Evolutionary conservation across 345 rosid genomes (phyloP), one percentile per base, ranked within the genome.

Genomic region (Citrus hindsii): DNA sequence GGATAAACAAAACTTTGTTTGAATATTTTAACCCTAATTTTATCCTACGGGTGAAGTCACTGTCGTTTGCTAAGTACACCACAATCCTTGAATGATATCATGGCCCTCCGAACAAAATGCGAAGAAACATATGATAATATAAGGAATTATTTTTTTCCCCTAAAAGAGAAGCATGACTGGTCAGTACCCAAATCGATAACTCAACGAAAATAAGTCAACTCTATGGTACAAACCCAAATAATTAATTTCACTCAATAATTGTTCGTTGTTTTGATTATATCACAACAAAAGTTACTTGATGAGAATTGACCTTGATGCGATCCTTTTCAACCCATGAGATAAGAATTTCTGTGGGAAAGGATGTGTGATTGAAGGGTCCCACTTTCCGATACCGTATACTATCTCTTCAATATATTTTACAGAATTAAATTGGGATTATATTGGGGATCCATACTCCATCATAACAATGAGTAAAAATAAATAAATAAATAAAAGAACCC

Each of bases 291-390:
- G 32, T 32, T 46, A 46, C 18, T 46, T 53, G 56, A 14, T 1
- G 28, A 63, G 28, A 28, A 6, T 7, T 16, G 22, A 10, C 13
- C 5, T 46, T 5, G 56, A 76, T 66, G 48, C 16, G 48, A 60
- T 66, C n/a, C 32, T 30, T 56, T 68, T 68, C 32, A 37, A 73
- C 18, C 46, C 65, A 51, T 7, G 24, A 59, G 58, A 37, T 25
- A 32, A 46, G 37, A 40, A 70, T n/a, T 42, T 14, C 48, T 62
- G 76, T 37, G 12, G 69, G 32, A 38, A 76, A 48, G 28, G 58
- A 71, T 76, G 55, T 69, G 74, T 69, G 74, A 35, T 69, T 14
- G 63, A 6, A 51, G 69, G 82, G 79, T 73, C 83, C 79, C 79
- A 63, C 35, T 48, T 24, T 71, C 77, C 65, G 48, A 69, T 69